Percentiles rank a stretch among this genome's conserved stretches.
Conservation (phyloP, 2,329 filamentous ascomycete genomes). For the Anthostomella pinea region DNA sequence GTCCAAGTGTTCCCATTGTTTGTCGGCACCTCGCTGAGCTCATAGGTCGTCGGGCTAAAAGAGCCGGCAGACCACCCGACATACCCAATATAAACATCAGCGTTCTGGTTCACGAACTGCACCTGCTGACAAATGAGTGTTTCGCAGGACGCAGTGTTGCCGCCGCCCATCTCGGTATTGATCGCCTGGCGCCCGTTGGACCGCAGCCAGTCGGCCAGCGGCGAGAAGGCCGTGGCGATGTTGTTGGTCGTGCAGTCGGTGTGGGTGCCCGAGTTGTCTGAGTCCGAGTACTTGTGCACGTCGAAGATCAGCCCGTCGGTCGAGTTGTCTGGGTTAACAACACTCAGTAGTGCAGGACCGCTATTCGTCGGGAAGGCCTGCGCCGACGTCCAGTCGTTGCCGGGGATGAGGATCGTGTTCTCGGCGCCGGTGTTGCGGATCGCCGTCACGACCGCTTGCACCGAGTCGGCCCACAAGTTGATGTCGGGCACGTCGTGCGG, state of each 20-base stretch:
- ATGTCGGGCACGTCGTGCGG: conserved; percentile 44
- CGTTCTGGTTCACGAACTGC: conserved; percentile 28
- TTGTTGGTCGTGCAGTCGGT: conserved; percentile 36
- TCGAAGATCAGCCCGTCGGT: conserved; percentile 43
- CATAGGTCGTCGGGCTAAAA: conserved; percentile 20
- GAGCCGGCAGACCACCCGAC: conserved; percentile 25
- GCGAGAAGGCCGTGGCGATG: conserved; percentile 30
- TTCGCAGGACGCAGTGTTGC: conserved; percentile 33
- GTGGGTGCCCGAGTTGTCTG: conserved; percentile 28
- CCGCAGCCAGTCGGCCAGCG: conserved; percentile 35
- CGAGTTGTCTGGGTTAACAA: conserved; percentile 42
- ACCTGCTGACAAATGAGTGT: conserved; percentile 32
- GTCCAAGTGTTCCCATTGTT: conserved; percentile 18
- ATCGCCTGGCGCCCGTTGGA: conserved; percentile 32
- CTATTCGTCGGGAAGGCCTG: conserved; percentile 34
- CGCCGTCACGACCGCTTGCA: conserved; percentile 37
- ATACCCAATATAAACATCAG: conserved; percentile 28
- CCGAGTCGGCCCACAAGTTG: conserved; percentile 44
- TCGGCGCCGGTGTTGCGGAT: conserved; percentile 14
- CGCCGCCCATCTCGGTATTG: conserved; percentile 37
- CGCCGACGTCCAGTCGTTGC: conserved; percentile 43
- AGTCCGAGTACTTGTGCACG: conserved; percentile 43
- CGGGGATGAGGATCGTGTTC: conserved; percentile 49
- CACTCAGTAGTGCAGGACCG: conserved; percentile 37
- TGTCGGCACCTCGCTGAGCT: conserved; percentile 20